Conservation (phyloP, 1,284 basidiomycete species). For the Meripilus lineatus region DNA sequence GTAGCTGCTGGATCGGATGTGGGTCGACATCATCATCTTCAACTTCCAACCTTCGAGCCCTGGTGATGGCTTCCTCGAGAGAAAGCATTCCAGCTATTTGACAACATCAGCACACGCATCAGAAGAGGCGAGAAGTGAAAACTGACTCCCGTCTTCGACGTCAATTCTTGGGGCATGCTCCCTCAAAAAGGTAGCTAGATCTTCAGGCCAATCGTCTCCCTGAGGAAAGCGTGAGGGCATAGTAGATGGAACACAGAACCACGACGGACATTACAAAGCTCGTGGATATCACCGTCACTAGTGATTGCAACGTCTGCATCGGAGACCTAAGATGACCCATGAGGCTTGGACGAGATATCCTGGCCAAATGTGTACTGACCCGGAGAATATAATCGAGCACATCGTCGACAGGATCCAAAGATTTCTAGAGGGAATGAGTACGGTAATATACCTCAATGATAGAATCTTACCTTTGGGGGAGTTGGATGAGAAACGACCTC, state of each 20-base stretch:
- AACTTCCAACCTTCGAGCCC: no score
- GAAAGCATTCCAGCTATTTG: not conserved
- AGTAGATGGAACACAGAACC: no score
- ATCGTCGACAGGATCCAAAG: constrained; percentile 1
- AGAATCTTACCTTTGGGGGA: not conserved
- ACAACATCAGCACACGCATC: no score
- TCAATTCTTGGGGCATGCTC: no score
- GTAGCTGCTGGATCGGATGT: not conserved
- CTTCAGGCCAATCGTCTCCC: no score
- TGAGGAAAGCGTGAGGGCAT: no score
- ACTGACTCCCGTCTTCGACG: not conserved
- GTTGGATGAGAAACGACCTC: not conserved
- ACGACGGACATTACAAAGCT: constrained; percentile 1
- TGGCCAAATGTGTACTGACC: not conserved
- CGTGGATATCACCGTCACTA: not conserved
- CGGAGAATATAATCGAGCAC: constrained; percentile 3
- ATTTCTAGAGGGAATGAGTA: not conserved
- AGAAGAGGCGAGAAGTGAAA: no score
- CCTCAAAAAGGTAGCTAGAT: no score
- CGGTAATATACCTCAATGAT: not conserved
- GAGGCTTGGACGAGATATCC: not conserved
- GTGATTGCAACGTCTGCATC: constrained; percentile 6
- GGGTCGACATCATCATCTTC: not conserved
- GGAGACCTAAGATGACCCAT: no score
- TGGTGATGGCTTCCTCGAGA: not conserved